Conservation (phyloP, 768 basidiomycete species). For the Hortiboletus campestris region DNA sequence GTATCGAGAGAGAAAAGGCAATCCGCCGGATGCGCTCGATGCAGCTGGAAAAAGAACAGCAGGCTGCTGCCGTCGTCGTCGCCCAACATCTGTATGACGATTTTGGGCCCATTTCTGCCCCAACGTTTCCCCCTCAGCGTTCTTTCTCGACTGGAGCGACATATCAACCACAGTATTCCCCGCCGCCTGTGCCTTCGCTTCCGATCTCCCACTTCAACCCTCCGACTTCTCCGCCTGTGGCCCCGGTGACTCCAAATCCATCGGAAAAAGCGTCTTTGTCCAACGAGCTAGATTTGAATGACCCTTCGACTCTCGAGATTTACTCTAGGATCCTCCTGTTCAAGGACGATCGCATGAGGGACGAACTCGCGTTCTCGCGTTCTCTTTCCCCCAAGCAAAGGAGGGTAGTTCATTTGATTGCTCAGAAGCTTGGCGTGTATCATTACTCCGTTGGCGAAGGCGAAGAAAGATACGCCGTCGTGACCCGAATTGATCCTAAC, state of each 20-base stretch:
- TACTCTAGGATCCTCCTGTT: conserved; percentile 95
- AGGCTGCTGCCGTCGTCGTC: conserved; percentile 17
- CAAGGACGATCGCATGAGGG: conserved; percentile 96
- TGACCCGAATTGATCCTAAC: conserved; percentile 85
- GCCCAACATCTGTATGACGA: conserved; percentile 64
- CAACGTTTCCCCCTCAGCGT: conserved; percentile 67
- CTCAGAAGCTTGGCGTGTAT: conserved; percentile 93
- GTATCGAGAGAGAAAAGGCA: conserved; percentile 98
- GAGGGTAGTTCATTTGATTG: conserved; percentile 91
- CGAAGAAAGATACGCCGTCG: conserved; percentile 90
- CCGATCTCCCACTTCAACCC: conserved; percentile 44
- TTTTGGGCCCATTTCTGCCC: conserved; percentile 56
- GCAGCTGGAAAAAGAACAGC: conserved; percentile 86
- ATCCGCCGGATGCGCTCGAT: conserved; percentile 97
- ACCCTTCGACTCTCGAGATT: conserved; percentile 93
- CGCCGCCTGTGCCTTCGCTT: conserved; percentile 45
- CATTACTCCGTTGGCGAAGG: conserved; percentile 93
- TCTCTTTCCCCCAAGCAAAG: conserved; percentile 82
- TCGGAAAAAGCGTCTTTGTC: conserved; percentile 61
- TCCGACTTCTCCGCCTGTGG: conserved; percentile 51
- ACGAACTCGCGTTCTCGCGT: conserved; percentile 95
- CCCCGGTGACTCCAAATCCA: conserved; percentile 57
- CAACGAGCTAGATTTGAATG: conserved; percentile 90
- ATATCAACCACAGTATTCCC: conserved; percentile 69
- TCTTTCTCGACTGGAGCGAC: conserved; percentile 64